Conservation (phyloP, 2,329 filamentous ascomycete species). For the Neonectria neomacrospora region DNA sequence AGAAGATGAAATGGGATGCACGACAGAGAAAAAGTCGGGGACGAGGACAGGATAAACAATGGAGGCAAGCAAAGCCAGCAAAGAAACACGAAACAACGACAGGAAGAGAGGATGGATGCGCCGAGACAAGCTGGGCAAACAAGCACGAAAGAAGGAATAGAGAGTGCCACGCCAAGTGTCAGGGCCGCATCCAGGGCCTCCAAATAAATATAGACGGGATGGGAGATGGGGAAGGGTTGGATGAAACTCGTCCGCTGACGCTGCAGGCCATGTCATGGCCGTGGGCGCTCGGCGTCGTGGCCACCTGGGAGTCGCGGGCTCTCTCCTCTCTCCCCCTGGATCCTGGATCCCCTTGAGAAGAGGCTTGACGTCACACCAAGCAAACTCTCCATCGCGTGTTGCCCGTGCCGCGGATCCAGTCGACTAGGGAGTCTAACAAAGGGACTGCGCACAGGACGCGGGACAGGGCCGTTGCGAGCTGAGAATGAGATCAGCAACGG, state of each 20-base stretch:
- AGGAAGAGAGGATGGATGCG: conserved; percentile 4
- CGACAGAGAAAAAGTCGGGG: conserved; percentile 25
- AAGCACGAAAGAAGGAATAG: conserved; percentile 4
- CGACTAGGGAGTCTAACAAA: too few species aligned
- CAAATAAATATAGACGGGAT: conserved; percentile 20
- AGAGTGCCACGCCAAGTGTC: conserved; percentile 10
- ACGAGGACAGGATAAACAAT: conserved; percentile 17
- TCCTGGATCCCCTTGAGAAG: neutral
- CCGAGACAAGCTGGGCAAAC: neutral
- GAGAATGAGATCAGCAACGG: conserved; percentile 8
- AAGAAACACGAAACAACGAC: conserved; percentile 10
- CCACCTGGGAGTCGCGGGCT: conserved; percentile 21
- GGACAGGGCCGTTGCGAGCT: conserved; percentile 1
- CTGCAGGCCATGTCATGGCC: conserved; percentile 8
- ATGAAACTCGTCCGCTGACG: conserved; percentile 28
- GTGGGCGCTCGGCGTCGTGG: conserved; percentile 12
- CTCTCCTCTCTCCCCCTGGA: neutral
- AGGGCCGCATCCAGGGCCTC: conserved; percentile 19
- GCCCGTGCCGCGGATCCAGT: conserved; percentile 1
- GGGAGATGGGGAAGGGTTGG: conserved; percentile 2
- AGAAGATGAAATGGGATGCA: conserved; percentile 35
- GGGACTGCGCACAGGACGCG: neutral
- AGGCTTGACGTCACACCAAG: conserved; percentile 27
- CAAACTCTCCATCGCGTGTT: conserved; percentile 15
- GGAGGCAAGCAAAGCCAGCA: neutral